Percentiles rank a stretch among this genome's conserved stretches.
These are phyloP conservation scores for Zoysia matrella DNA, from an alignment of 202 grass and related monocot species.

Conservation along the genomic window DNA sequence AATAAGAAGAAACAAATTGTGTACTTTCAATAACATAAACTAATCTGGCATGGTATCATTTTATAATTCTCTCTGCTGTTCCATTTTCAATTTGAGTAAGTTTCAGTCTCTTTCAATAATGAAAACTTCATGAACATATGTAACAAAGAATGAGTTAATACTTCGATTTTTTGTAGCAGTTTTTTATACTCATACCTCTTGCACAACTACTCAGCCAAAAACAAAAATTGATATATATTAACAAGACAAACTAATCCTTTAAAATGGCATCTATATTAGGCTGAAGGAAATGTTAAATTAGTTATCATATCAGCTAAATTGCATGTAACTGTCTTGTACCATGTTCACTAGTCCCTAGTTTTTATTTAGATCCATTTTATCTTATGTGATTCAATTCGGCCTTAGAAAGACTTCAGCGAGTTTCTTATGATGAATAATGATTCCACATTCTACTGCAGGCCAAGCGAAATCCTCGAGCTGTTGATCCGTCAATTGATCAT, in stretches of 20 bases:
- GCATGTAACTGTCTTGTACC: constrained; percentile 1
- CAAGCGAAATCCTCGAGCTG: constrained; percentile 76
- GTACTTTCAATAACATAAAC: background rate
- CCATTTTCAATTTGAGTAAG: background rate
- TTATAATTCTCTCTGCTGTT: background rate
- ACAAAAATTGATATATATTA: background rate
- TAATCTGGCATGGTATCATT: background rate
- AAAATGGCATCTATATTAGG: background rate
- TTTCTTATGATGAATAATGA: constrained; percentile 24
- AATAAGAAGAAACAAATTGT: background rate
- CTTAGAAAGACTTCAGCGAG: constrained; percentile 15
- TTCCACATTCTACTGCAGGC: constrained; percentile 62
- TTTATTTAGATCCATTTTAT: background rate
- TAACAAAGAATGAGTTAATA: constrained; percentile 17
- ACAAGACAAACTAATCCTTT: background rate
- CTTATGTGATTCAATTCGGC: constrained; percentile 4
- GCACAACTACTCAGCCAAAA: background rate
- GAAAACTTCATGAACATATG: background rate
- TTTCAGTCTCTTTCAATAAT: background rate
- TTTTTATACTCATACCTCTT: background rate
- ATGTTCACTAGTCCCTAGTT: constrained; percentile 20
- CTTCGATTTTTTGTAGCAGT: background rate
- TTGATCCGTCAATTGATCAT: constrained; percentile 81
- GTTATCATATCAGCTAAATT: constrained; percentile 28
- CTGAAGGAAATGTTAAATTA: background rate